Conservation (phyloP, 208 protist species). For the Acanthamoeba sp. region DNA sequence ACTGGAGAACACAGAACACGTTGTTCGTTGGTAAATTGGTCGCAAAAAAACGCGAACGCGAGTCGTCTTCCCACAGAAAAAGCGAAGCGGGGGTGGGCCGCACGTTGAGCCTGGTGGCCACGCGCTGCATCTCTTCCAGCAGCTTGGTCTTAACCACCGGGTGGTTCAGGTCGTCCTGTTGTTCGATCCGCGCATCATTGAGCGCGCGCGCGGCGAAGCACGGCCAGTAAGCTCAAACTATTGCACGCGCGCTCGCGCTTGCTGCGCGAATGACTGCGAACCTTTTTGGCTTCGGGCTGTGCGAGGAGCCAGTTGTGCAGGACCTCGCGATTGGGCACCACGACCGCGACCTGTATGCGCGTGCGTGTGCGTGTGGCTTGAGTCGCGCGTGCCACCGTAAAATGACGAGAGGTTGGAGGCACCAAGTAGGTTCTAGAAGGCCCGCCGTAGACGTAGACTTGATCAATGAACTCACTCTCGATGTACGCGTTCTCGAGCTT, state of each 20-base stretch:
- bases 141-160: not conserved
- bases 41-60: no score
- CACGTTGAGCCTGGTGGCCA: constrained; percentile 8
- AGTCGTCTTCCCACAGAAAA: no score
- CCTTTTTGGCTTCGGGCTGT: no score
- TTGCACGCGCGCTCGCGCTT: no score
- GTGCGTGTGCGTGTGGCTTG: no score
- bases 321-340: not conserved
- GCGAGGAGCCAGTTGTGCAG: not conserved
- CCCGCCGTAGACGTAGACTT: not conserved
- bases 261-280: no score
- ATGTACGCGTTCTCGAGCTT: constrained; percentile 47
- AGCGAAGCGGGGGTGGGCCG: not conserved
- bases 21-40: no score
- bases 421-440: not conserved
- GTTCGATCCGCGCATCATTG: no score
- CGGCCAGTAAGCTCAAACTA: no score
- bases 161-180: constrained; percentile 11
- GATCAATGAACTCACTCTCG: not conserved
- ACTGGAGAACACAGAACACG: not conserved
- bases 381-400: no score
- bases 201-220: no score
- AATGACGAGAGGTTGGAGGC: no score
- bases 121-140: not conserved
- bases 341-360: not conserved